Conservation (phyloP, 345 rosid genomes). For the Arabis hirsuta region DNA sequence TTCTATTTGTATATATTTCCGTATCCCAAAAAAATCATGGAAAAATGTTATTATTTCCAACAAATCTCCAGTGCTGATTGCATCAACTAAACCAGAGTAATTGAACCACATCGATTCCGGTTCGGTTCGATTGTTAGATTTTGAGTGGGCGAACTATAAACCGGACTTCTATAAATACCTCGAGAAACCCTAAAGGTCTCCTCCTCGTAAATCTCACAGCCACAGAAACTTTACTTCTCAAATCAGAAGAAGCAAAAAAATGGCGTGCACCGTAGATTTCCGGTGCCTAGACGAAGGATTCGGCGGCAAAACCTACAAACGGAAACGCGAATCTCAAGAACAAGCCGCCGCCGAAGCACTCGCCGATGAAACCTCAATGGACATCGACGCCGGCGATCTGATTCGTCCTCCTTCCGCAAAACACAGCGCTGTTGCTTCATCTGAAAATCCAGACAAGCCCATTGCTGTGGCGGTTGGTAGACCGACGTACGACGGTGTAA, state of each 20-base stretch:
- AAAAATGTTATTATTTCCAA: too few species aligned
- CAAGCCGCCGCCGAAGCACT: constrained; percentile 33
- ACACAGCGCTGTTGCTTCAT: constrained; percentile 73
- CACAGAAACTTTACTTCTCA: not conserved
- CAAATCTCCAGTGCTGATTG: not conserved
- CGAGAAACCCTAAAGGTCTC: constrained; percentile 25
- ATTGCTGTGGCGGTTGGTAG: constrained; percentile 46
- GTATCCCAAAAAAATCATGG: too few species aligned
- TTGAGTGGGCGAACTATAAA: not conserved
- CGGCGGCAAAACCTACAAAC: constrained; percentile 91
- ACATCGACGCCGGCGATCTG: constrained; percentile 48
- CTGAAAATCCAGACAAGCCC: constrained; percentile 75
- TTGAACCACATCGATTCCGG: constrained; percentile 9
- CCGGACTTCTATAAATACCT: constrained; percentile 27
- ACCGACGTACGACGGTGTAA: constrained; percentile 92
- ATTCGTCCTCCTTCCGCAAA: constrained; percentile 60
- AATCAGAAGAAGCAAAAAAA: constrained; percentile 41
- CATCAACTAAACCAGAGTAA: constrained; percentile 13
- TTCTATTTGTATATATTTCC: too few species aligned
- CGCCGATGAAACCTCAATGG: constrained; percentile 58
- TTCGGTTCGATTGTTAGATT: constrained; percentile 1
- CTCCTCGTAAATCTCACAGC: not conserved
- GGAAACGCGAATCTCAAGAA: constrained; percentile 58
- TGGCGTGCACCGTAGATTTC: constrained; percentile 94
- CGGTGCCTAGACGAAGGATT: constrained; percentile 90